Base-by-base conservation (phyloP, 768 basidiomycete genomes). In the Mycena vitilis region DNA sequence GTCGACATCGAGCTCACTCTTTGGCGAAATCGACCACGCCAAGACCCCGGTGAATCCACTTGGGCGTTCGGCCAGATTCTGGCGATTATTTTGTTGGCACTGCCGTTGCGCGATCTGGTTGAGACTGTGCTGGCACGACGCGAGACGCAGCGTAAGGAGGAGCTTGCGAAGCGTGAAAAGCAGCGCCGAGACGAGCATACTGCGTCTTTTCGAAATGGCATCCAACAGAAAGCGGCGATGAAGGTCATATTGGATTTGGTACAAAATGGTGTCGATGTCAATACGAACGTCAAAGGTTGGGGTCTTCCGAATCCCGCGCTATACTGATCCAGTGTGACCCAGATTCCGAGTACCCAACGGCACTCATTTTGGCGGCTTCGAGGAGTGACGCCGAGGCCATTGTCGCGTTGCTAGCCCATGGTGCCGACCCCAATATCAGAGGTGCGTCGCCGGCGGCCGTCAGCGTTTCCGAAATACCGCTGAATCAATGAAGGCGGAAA, bases 31-130 rank as follows among this genome's bases (percentile, higher is more conserved):
- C 51, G 25, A 18, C 12, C 2, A 0, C 54, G 38, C 7, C 52
- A 34, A 47, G 38, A 16, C 34, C 20, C 25, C 37, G 45, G 15
- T 6, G 61, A 69, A 8, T 49, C 34, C 10, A 38, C 8, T 7
- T 69, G 67, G 67, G 59, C 67, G 5, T 63, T 69, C 36, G 67
- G 67, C 13, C 67, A 69, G 23, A 64, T 59, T 36, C 45, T 69
- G 18, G 54, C 62, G 7, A n/a, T 69, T 15, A 20, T 58, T 12
- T n/a, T 69, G 2, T 22, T 69, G 37, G 47, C 64, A 11, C 55
- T 69, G 16, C 68, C 68, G 0, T 34, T 69, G 55, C 68, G 56
- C 9, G 62, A 60, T 23, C 45, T 65, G 1, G 10, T 54, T 30
- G 61, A 54, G 22, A 38, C 49, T 13, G 7, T 49, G 10, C 23